Conservation (phyloP, 805 yeast genomes). For the Lipomyces yamanashiensis region DNA sequence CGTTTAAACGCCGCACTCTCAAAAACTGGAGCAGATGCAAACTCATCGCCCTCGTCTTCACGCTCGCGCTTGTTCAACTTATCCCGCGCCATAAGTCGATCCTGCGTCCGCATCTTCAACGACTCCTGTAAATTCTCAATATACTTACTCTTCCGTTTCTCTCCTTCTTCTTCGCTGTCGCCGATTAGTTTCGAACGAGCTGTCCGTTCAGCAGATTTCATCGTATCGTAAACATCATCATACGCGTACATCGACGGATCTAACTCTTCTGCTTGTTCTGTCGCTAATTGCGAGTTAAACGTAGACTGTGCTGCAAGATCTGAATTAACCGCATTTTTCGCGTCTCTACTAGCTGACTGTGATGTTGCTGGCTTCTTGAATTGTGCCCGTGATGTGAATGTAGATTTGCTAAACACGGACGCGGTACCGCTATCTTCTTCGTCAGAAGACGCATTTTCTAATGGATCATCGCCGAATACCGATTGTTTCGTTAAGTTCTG, state of each 20-base stretch:
- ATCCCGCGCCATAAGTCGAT: constrained; percentile 50
- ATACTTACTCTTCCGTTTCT: constrained; percentile 44
- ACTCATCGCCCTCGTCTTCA: constrained; percentile 49
- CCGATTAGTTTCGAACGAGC: constrained; percentile 12
- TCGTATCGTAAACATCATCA: constrained; percentile 55
- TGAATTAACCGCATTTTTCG: constrained; percentile 9
- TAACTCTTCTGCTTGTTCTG: background rate
- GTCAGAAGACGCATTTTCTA: background rate
- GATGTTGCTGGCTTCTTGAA: background rate
- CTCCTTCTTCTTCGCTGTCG: constrained; percentile 26
- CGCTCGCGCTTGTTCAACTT: constrained; percentile 48
- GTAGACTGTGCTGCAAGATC: constrained; percentile 24
- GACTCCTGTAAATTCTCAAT: constrained; percentile 53
- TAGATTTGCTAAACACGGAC: background rate
- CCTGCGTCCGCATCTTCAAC: constrained; percentile 53
- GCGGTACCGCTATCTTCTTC: background rate
- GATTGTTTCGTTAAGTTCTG: background rate
- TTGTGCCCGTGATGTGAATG: background rate
- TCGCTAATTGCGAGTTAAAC: constrained; percentile 17
- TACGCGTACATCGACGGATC: constrained; percentile 47
- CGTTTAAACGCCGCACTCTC: constrained; percentile 55
- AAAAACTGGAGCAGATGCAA: constrained; percentile 52
- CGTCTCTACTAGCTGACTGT: background rate
- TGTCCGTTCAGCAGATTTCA: constrained; percentile 43
- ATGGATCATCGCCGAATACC: constrained; percentile 8